A percentile compares a stretch with the other conserved stretches of the same genome.
These are phyloP conservation scores for Ustilago hordei DNA, from an alignment of 1,284 basidiomycete species.

Conservation along the genomic window DNA sequence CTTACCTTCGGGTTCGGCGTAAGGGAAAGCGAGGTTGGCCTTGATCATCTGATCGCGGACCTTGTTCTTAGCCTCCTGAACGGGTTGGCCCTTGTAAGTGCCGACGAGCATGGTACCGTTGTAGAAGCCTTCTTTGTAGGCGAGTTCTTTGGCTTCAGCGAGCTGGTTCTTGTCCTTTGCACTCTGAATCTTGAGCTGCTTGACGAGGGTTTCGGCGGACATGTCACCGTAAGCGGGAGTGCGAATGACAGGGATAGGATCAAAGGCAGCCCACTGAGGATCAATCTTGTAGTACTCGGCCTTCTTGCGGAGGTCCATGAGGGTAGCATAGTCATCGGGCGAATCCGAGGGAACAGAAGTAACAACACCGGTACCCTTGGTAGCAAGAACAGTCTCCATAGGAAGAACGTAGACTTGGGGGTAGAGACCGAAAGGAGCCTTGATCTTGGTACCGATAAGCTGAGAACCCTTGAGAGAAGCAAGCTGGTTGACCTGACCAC, in stretches of 20 bases:
- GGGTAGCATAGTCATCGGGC: slow-evolving; percentile 93
- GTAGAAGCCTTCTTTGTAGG: slow-evolving; percentile 99
- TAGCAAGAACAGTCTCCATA: slow-evolving; percentile 96
- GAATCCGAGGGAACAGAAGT: slow-evolving; percentile 98
- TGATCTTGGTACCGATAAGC: slow-evolving; percentile 89
- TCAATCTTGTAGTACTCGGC: slow-evolving; percentile 96
- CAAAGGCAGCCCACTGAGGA: slow-evolving; percentile 85
- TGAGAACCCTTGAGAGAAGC: slow-evolving; percentile 74
- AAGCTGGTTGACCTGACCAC: slow-evolving; percentile 61
- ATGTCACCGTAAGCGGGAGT: slow-evolving; percentile 93
- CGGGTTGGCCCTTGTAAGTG: slow-evolving; percentile 85
- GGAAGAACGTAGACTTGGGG: slow-evolving; percentile 94
- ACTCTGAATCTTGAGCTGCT: slow-evolving; percentile 92
- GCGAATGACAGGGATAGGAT: slow-evolving; percentile 87
- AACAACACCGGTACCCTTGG: slow-evolving; percentile 98
- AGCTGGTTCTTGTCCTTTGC: slow-evolving; percentile 87
- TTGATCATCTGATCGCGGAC: slow-evolving; percentile 88
- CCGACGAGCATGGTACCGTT: slow-evolving; percentile 89
- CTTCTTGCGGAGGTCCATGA: slow-evolving; percentile 95
- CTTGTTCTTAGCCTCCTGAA: slow-evolving; percentile 90
- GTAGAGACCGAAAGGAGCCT: slow-evolving; percentile 85
- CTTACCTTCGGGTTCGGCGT: slow-evolving; percentile 94
- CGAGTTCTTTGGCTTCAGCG: slow-evolving; percentile 95
- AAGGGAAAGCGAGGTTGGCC: slow-evolving; percentile 82
- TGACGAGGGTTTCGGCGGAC: slow-evolving; percentile 86